Conservation (phyloP, 2,329 filamentous ascomycete species). For the Biscogniauxia sp. region DNA sequence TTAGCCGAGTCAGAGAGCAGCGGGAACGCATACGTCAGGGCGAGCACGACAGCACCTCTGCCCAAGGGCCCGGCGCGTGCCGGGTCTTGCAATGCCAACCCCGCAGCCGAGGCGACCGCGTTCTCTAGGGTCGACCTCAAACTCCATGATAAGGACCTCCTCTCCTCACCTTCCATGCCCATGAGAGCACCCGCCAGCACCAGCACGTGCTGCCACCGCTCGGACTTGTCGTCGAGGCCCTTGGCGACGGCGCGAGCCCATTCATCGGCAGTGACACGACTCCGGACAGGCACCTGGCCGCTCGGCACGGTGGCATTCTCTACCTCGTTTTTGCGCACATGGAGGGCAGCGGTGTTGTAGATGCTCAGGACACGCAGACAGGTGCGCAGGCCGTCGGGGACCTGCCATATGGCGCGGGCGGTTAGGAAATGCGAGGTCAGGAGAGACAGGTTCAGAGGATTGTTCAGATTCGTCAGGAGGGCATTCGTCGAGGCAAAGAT, state of each 20-base stretch:
- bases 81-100: conserved; percentile 64
- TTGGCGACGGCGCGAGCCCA: conserved; percentile 58
- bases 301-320: conserved; percentile 35
- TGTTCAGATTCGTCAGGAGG: conserved; percentile 67
- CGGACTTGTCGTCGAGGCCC: conserved; percentile 57
- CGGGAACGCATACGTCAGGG: conserved; percentile 75
- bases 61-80: conserved; percentile 41
- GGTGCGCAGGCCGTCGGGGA: conserved; percentile 58
- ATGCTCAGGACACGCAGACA: conserved; percentile 67
- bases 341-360: conserved; percentile 65
- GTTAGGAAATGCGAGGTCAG: conserved; percentile 70
- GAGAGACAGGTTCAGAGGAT: conserved; percentile 71
- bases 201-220: conserved; percentile 80
- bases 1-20: conserved; percentile 62
- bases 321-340: conserved; percentile 49
- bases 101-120: conserved; percentile 71
- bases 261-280: conserved; percentile 46
- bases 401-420: conserved; percentile 68
- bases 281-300: conserved; percentile 33
- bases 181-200: conserved; percentile 75
- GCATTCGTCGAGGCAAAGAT: conserved; percentile 65
- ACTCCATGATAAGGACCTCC: conserved; percentile 59
- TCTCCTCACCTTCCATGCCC: conserved; percentile 66
- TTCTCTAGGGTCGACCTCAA: conserved; percentile 68
- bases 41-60: conserved; percentile 59